Evolutionary conservation across 2,329 filamentous ascomycete genomes (phyloP).

Genomic region (Cladosporium sp.): DNA sequence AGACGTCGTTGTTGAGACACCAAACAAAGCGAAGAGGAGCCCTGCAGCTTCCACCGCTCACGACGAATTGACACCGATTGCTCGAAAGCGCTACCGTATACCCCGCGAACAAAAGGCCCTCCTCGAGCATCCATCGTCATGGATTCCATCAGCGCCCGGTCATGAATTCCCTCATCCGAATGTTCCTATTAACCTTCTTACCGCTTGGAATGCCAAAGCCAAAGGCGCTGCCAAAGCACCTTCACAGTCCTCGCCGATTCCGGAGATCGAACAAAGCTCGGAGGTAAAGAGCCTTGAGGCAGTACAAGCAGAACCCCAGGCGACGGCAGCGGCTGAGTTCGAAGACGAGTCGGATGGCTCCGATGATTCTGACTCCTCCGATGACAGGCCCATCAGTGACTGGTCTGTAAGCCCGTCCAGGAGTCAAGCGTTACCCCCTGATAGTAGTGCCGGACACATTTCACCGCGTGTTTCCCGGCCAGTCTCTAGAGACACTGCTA

Average conservation of each 20-base stretch:
- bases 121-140: constrained; percentile 47
- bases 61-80: background rate
- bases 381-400: background rate
- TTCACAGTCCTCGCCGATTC: constrained; percentile 19
- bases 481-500: background rate
- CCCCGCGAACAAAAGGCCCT: constrained; percentile 52
- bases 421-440: constrained; percentile 4
- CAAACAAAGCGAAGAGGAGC: constrained; percentile 3
- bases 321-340: background rate
- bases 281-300: background rate
- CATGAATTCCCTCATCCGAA: constrained; percentile 39
- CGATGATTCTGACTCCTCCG: background rate
- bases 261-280: background rate
- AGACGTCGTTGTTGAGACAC: constrained; percentile 10
- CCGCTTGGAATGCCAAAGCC: constrained; percentile 26
- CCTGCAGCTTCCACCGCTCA: constrained; percentile 6
- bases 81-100: constrained; percentile 29
- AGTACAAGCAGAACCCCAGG: background rate
- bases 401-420: constrained; percentile 18
- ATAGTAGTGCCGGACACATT: constrained; percentile 18
- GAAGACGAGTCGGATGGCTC: constrained; percentile 1
- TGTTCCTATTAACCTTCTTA: constrained; percentile 40
- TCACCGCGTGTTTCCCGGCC: background rate
- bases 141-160: constrained; percentile 40
- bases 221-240: background rate